Percentiles rank a stretch among this genome's conserved stretches.
Evolutionary conservation across 768 basidiomycete species (phyloP).

Genomic region (Piloderma croceum): DNA sequence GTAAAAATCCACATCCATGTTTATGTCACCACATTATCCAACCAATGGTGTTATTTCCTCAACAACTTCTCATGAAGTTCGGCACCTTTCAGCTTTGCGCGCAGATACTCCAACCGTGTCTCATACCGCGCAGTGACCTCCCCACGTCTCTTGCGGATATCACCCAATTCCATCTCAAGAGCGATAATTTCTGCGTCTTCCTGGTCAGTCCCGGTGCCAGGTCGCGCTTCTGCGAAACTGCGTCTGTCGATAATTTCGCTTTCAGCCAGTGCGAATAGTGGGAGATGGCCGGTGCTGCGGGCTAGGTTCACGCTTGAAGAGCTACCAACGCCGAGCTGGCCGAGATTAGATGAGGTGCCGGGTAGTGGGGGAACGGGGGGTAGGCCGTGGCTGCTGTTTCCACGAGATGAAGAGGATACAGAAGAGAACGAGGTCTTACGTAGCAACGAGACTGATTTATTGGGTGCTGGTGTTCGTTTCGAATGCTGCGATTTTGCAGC

Average conservation of each 20-base stretch:
- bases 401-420: constrained; percentile 41
- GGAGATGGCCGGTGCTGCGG: constrained; percentile 42
- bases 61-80: constrained; percentile 78
- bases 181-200: constrained; percentile 33
- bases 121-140: constrained; percentile 73
- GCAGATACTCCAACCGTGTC: constrained; percentile 70
- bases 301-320: constrained; percentile 46
- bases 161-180: constrained; percentile 57
- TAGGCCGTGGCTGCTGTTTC: constrained; percentile 14
- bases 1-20: no score
- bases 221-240: constrained; percentile 5
- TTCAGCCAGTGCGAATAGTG: constrained; percentile 49
- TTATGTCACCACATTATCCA: no score
- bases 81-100: constrained; percentile 77
- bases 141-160: constrained; percentile 61
- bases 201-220: constrained; percentile 16
- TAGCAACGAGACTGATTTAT: constrained; percentile 36
- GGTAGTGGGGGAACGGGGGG: constrained; percentile 31
- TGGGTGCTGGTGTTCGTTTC: constrained; percentile 20
- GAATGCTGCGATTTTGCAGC: constrained; percentile 43
- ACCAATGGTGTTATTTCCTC: constrained; percentile 39
- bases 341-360: constrained; percentile 23
- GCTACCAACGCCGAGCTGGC: constrained; percentile 32
- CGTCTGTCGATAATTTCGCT: constrained; percentile 29
- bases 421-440: constrained; percentile 63